Percentiles rank a stretch among this genome's conserved stretches.
Evolutionary conservation across 371 early-diverging fungal species (phyloP).

Genomic region (Mucor piriformis): DNA sequence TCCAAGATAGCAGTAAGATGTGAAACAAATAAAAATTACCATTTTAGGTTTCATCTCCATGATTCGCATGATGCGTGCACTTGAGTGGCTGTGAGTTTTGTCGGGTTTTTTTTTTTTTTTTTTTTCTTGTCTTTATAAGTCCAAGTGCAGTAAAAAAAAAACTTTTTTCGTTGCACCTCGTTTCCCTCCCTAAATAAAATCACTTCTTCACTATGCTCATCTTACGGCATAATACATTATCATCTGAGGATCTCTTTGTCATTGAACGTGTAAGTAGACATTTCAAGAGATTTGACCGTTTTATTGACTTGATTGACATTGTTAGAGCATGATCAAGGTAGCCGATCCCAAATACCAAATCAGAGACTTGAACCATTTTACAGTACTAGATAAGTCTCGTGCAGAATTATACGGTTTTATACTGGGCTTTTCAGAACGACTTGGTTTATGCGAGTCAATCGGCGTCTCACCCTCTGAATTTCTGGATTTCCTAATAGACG

Average conservation of each 20-base stretch:
- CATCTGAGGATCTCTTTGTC: conserved; percentile 26
- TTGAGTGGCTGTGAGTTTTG: no score
- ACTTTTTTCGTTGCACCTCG: not conserved
- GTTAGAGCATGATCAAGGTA: conserved; percentile 39
- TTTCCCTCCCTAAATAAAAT: not conserved
- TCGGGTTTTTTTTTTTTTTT: not conserved
- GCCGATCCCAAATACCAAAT: conserved; percentile 27
- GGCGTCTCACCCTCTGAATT: conserved; percentile 66
- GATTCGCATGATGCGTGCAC: not conserved
- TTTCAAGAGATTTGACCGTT: no score
- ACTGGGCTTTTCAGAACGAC: conserved; percentile 66
- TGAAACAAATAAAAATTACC: not conserved
- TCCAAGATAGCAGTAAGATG: not conserved
- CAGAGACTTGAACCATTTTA: conserved; percentile 55
- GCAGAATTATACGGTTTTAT: conserved; percentile 74
- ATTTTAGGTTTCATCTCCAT: not conserved
- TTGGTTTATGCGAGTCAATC: conserved; percentile 61
- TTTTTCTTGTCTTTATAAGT: no score
- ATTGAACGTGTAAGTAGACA: conserved; percentile 29
- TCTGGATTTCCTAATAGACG: conserved; percentile 80
- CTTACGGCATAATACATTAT: conserved; percentile 24
- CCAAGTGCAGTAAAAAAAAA: not conserved
- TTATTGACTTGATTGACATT: no score
- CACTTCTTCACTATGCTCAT: conserved; percentile 19
- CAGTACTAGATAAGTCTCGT: conserved; percentile 67